Evolutionary conservation across 345 rosid species (phyloP), one percentile per base, ranked within the genome.

Genomic region (Acer yangbiense): DNA sequence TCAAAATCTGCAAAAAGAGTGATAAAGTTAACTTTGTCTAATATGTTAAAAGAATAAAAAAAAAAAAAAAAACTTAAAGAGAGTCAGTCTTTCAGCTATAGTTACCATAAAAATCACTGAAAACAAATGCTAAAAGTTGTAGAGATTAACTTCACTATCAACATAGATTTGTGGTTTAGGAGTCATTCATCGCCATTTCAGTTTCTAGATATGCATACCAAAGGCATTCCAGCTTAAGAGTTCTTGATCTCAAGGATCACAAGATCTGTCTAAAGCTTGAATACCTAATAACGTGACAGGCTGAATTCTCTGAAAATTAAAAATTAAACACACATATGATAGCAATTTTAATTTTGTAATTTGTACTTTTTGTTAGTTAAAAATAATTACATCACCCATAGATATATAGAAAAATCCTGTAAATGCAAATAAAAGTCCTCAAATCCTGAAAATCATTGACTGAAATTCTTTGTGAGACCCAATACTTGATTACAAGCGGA

Each of bases 1-100:
- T 94, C 85, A 97, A 86, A 83, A 94, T 90, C 99, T 97, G 89
- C 82, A 86, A 58, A 65, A 82, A 65, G 72, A 70, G 29, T 29
- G 77, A 8, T 16, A 63, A 60, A 8, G 54, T 78, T 74, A 77
- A 75, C 41, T 27, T 70, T 32, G 21, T 54, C 60, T 20, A 13
- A 18, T 9, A 44, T 8, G 21, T 44, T 43, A 62, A 1, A 39
- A 66, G 18, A 44, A 76, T 35, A 18, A 23, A 25, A 65, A 20
- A 23, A 57, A 4, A 41, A 60, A 0, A n/a, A 20, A 4, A 17
- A 66, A 27, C 18, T 35, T n/a, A 39, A 21, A 20, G 27, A 20
- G 4, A 7, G 35, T 3, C n/a, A 65, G 44, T 50, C 21, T 3
- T 25, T 48, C 12, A n/a, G 32, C 7, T 20, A 65, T 3, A 11